Conservation (phyloP, 176 grass and related monocot genomes). For the Saccharum officinarum region DNA sequence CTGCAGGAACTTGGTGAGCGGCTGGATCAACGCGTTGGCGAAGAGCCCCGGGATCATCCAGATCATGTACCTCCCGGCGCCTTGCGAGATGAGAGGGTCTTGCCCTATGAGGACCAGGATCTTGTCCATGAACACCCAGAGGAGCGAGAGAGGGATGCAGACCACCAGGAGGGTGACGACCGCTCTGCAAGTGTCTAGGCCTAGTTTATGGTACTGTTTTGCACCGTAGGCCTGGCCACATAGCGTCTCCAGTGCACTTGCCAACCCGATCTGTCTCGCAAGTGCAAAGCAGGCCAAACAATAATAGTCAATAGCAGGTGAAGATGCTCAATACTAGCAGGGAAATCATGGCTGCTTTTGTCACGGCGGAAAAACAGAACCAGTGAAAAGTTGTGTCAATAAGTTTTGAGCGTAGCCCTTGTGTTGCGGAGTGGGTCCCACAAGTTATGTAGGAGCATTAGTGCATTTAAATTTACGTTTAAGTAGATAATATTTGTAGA, state of each 20-base stretch:
- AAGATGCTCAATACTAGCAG: background rate
- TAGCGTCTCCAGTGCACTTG: constrained; percentile 73
- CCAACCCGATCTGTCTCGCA: constrained; percentile 63
- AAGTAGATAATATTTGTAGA: no score
- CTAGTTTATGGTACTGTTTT: constrained; percentile 63
- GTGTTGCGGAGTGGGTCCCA: no score
- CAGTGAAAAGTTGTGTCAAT: background rate
- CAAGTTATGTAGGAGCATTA: no score
- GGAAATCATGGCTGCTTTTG: background rate
- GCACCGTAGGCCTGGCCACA: constrained; percentile 88
- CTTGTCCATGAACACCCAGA: constrained; percentile 74
- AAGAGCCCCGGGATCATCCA: constrained; percentile 79
- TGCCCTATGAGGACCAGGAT: constrained; percentile 64
- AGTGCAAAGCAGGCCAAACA: background rate
- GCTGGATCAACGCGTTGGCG: constrained; percentile 58
- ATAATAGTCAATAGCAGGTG: background rate
- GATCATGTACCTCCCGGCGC: constrained; percentile 63
- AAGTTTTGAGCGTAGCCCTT: background rate
- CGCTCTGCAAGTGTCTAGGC: constrained; percentile 67
- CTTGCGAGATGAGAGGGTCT: constrained; percentile 61
- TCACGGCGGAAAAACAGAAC: background rate
- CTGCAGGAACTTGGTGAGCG: constrained; percentile 71
- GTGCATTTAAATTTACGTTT: no score
- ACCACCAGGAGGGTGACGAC: constrained; percentile 61
- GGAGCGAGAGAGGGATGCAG: constrained; percentile 59